Evolutionary conservation across 768 basidiomycete species (phyloP).

Genomic region (Saitozyma podzolica): DNA sequence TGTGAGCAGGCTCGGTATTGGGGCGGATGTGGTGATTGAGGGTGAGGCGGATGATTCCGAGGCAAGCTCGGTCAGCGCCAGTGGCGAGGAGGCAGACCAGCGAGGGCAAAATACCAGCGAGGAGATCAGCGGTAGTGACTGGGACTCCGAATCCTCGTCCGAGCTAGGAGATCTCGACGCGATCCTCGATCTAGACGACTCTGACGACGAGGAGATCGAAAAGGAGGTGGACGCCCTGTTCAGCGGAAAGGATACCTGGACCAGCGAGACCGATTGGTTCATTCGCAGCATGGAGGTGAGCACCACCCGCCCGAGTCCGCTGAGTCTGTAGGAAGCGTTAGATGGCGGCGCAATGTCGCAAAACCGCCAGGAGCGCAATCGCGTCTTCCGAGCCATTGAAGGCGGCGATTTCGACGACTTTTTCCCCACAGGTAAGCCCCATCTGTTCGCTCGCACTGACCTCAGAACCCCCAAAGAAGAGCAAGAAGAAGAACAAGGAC

Average conservation of each 20-base stretch:
- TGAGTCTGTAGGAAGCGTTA: slow-evolving; percentile 59
- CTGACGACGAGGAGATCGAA: slow-evolving; percentile 34
- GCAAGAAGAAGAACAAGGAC: slow-evolving; percentile 57
- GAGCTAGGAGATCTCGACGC: slow-evolving; percentile 7
- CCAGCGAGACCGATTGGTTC: slow-evolving; percentile 64
- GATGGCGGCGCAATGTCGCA: slow-evolving; percentile 60
- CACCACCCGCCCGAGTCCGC: not conserved
- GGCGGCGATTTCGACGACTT: slow-evolving; percentile 58
- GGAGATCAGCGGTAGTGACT: not conserved
- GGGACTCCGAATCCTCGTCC: slow-evolving; percentile 7
- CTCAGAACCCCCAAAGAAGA: slow-evolving; percentile 44
- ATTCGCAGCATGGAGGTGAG: slow-evolving; percentile 62
- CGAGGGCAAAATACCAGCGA: slow-evolving; percentile 7
- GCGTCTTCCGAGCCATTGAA: slow-evolving; percentile 63
- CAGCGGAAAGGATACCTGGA: slow-evolving; percentile 53
- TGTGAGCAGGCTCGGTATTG: not conserved
- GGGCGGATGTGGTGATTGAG: not conserved
- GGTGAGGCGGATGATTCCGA: too few species aligned
- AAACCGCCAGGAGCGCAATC: slow-evolving; percentile 56
- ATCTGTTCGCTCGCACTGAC: slow-evolving; percentile 8
- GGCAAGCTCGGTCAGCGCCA: not conserved
- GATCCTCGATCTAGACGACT: slow-evolving; percentile 9
- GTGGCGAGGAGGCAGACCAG: not conserved
- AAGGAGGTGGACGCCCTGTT: slow-evolving; percentile 49
- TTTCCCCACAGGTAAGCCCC: slow-evolving; percentile 25